phyloP scores from a whole-genome alignment of 2,329 filamentous ascomycete species.

The Emergomyces orientalis region DNA sequence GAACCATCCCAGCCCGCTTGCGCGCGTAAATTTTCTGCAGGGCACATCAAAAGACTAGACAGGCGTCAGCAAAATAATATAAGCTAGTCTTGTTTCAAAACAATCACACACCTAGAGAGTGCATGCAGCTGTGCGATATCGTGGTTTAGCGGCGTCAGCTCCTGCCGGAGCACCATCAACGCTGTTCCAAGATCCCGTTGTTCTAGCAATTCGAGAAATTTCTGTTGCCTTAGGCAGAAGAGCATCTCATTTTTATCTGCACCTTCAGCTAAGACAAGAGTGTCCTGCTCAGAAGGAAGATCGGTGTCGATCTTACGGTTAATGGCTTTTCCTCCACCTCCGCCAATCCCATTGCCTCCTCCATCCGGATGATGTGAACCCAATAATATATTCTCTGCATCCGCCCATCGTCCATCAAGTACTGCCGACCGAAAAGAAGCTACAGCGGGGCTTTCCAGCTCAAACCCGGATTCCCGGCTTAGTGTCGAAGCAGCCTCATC shows the following conservation, averaged over 20 bases:
- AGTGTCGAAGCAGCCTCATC: slow-evolving; percentile 63
- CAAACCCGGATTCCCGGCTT: slow-evolving; percentile 71
- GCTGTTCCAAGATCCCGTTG: slow-evolving; percentile 62
- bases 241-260: slow-evolving; percentile 72
- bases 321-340: slow-evolving; percentile 18
- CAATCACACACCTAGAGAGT: slow-evolving; percentile 55
- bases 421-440: slow-evolving; percentile 78
- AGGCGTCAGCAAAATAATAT: slow-evolving; percentile 6
- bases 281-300: slow-evolving; percentile 33
- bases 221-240: slow-evolving; percentile 85
- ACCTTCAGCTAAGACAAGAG: slow-evolving; percentile 63
- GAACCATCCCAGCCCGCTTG: slow-evolving; percentile 83
- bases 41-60: slow-evolving; percentile 75
- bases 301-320: neutral
- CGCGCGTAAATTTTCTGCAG: slow-evolving; percentile 62
- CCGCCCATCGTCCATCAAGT: slow-evolving; percentile 67
- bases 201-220: slow-evolving; percentile 86
- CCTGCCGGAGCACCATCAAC: slow-evolving; percentile 71
- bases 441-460: slow-evolving; percentile 77
- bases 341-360: slow-evolving; percentile 36
- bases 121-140: slow-evolving; percentile 69
- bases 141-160: slow-evolving; percentile 77
- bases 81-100: neutral
- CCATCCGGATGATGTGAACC: slow-evolving; percentile 37
- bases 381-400: slow-evolving; percentile 74